These are phyloP conservation scores for Cordia subcordata DNA, from an alignment of 257 asterid species.

Conservation along the genomic window DNA sequence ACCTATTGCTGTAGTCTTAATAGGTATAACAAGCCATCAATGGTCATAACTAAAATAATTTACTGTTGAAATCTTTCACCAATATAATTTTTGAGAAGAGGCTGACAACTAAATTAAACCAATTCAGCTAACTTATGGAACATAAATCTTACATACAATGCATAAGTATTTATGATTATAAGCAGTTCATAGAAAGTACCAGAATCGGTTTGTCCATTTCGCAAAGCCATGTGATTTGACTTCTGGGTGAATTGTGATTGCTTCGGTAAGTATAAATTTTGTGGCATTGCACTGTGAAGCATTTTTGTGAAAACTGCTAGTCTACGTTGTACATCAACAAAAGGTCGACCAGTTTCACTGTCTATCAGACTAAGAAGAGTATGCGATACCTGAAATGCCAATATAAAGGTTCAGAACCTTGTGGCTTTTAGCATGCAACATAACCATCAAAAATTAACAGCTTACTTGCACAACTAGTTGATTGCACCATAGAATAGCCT, in stretches of 20 bases:
- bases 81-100: too few relatives aligned
- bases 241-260: slow-evolving; percentile 32
- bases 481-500: slow-evolving; percentile 87
- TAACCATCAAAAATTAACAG: slow-evolving; percentile 19
- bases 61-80: too few relatives aligned
- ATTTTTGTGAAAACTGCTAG: slow-evolving; percentile 67
- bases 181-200: slow-evolving; percentile 39
- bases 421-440: slow-evolving; percentile 6
- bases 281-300: slow-evolving; percentile 88
- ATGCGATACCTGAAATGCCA: slow-evolving; percentile 78
- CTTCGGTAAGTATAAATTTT: too few relatives aligned
- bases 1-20: too few relatives aligned
- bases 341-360: slow-evolving; percentile 64
- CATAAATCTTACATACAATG: too few relatives aligned
- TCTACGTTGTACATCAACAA: slow-evolving; percentile 56
- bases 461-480: slow-evolving; percentile 82
- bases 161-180: too few relatives aligned
- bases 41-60: too few relatives aligned
- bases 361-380: slow-evolving; percentile 92
- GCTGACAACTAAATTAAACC: too few relatives aligned
- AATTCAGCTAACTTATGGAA: too few relatives aligned
- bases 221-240: slow-evolving; percentile 27
- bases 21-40: too few relatives aligned
- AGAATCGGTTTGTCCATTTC: slow-evolving; percentile 36
- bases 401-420: slow-evolving; percentile 24